A percentile compares a stretch with the other conserved stretches of the same genome.
These are phyloP conservation scores for Podospora conica DNA, from an alignment of 495 filamentous ascomycete genomes.

Conservation along the genomic window DNA sequence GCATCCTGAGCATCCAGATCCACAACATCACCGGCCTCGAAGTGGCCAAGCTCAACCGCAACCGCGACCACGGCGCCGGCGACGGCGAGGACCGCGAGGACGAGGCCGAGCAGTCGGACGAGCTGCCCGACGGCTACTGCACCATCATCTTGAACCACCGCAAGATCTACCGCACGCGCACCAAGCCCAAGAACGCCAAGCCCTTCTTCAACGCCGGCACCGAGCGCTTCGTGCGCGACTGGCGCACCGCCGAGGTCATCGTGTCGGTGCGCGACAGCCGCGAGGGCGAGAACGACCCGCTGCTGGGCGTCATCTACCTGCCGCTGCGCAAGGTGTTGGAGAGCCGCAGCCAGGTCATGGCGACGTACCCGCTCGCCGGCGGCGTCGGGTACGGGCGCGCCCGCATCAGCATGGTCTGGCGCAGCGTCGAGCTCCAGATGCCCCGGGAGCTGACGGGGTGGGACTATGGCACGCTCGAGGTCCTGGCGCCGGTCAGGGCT, in stretches of 20 bases:
- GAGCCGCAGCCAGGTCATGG: conserved; percentile 52
- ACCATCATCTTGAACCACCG: conserved; percentile 64
- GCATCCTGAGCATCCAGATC: conserved; percentile 62
- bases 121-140: conserved; percentile 61
- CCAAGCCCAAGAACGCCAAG: conserved; percentile 69
- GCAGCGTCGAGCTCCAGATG: conserved; percentile 55
- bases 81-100: conserved; percentile 43
- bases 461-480: conserved; percentile 61
- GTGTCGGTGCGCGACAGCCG: conserved; percentile 58
- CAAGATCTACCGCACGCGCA: conserved; percentile 63
- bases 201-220: conserved; percentile 77
- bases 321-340: conserved; percentile 52
- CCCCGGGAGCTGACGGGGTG: conserved; percentile 52
- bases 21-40: conserved; percentile 68
- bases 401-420: conserved; percentile 62
- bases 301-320: conserved; percentile 62
- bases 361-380: conserved; percentile 53
- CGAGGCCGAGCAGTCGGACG: conserved; percentile 53
- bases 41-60: conserved; percentile 45
- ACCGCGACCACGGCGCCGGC: conserved; percentile 27
- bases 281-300: conserved; percentile 58
- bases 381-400: conserved; percentile 65
- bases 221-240: conserved; percentile 64
- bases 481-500: conserved; percentile 35
- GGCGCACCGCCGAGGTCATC: conserved; percentile 56